Evolutionary conservation across 2,329 filamentous ascomycete species (phyloP), one percentile per base, ranked within the genome.

Genomic region (Shiraia sp.): DNA sequence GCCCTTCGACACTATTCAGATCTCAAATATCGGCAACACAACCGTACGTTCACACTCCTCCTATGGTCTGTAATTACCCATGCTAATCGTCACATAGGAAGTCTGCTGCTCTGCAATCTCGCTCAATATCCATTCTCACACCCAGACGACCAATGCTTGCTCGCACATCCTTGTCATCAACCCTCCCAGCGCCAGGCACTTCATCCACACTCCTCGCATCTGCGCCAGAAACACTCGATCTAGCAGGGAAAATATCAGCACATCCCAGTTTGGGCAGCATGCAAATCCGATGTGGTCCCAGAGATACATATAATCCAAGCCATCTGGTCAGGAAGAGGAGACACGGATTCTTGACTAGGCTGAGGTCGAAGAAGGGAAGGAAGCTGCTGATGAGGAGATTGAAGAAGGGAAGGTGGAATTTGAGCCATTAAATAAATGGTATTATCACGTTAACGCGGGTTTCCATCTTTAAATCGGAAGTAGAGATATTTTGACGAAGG

Each of bases 321-420:
- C 78, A 83, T 49, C 60, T 76, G 31, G 78, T 83, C 29, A 73
- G 82, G 61, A 85, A 85, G 70, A 72, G 82, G 49, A 73, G 81
- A 55, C 79, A 82, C 67, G 81, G 81, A 2, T 85, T 82, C 57
- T 59, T 85, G 45, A 69, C 75, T 8, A 65, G 82, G 54, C 50
- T 81, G 47, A 71, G 72, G 57, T 74, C 73, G 15, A 73, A 75
- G 57, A 78, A 74, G 36, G 82, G 82, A 16, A 68, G 77, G 57
- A 75, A 75, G 63, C 70, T 77, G 34, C 51, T 85, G 51, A 75
- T 73, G 65, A 72, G 80, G 59, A 72, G 81, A 62, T 69, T 72
- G 56, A 60, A 73, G 41, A 83, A 79, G 72, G 76, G 77, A 16
- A 72, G 79, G 63, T 59, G 55, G 58, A 68, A 63, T 36, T 38